Evolutionary conservation across 495 filamentous ascomycete species (phyloP), one percentile per base, ranked within the genome.

Genomic region (Penicillium pulvis): DNA sequence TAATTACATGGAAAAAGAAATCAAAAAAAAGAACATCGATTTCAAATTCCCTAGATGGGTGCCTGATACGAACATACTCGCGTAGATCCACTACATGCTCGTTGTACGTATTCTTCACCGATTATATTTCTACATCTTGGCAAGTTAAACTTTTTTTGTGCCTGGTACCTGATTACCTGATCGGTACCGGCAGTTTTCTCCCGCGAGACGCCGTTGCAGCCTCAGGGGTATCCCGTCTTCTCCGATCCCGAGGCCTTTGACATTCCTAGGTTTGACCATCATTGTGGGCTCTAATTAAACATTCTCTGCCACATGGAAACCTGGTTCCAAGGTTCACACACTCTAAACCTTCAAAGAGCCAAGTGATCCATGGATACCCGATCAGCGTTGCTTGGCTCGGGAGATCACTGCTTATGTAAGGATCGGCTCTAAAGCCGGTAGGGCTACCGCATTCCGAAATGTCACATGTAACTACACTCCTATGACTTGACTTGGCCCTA

Each of bases 351-450:
- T 24, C 10, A 23, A 43, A 19, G 7, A 17, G 20, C 20, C 2
- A 46, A 46, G 12, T 46, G 43, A 49, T 16, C 46, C 46, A 30
- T 49, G 46, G 46, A 49, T 49, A 26, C 24, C 46, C 26, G 46
- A 49, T 49, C 46, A 24, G 43, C 46, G 14, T 33, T 49, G 46
- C 46, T 49, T 49, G 46, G 46, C 46, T 49, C 46, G 23, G 46
- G 46, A 49, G 46, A 49, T 49, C 46, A 31, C 7, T 49, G 24
- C 20, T 47, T 24, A 47, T 23, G 20, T 23, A 14, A 26, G 3
- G 42, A 6, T 23, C 11, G 3, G 14, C 39, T 42, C 17, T 23
- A 23, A n/a, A n/a, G 42, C 42, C 23, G 42, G 23, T 45, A 10
- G 33, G 14, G 2, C 33, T 14, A 9, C 33, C 33, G 17, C 14